Base-by-base conservation (phyloP, 1,139 yeast genomes). In the Yamadazyma sp. region DNA sequence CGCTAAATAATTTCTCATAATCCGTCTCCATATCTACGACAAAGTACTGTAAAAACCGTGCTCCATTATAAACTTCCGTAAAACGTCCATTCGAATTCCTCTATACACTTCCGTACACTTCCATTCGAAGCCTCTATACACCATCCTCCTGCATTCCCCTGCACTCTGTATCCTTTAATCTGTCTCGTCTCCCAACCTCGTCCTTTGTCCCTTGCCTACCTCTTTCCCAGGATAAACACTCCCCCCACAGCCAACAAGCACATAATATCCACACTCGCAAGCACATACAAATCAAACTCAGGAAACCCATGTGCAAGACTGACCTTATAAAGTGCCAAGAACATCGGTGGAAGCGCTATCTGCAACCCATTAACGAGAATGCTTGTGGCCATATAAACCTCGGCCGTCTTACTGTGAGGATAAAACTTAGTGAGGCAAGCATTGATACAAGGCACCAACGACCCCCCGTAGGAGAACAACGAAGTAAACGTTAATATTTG, bases 281-380 rank as follows among this genome's bases (percentile, higher is more conserved):
- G n/a, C n/a, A 23, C 3, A 23, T 16, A 34, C 22, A 46, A 44
- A 11, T 45, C 42, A n/a, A 47, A 31, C 15, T 36, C 36, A 2
- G 42, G 34, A 1, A 36, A 5, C 3, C 33, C 33, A 15, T 36
- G 39, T 5, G 31, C 24, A 9, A 48, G 23, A 2, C 47, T 44
- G 17, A 27, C 33, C 18, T 54, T 64, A 50, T 63, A 65, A 14
- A 60, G 14, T 6, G 53, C 47, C 31, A 63, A 42, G 33, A 58
- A 28, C 0, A 53, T 18, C 14, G 57, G 35, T 1, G 69, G 69
- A 5, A 48, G 40, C 1, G 54, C 31, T 17, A 61, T 40, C 12
- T 47, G 37, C 16, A 54, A 40, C 3, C 55, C 14, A 43, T 58
- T 61, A 6, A 31, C 14, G 4, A 43, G 6, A 16, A 43, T 28